phyloP scores from a whole-genome alignment of 768 basidiomycete species.

The Infundibulicybe gibba region DNA sequence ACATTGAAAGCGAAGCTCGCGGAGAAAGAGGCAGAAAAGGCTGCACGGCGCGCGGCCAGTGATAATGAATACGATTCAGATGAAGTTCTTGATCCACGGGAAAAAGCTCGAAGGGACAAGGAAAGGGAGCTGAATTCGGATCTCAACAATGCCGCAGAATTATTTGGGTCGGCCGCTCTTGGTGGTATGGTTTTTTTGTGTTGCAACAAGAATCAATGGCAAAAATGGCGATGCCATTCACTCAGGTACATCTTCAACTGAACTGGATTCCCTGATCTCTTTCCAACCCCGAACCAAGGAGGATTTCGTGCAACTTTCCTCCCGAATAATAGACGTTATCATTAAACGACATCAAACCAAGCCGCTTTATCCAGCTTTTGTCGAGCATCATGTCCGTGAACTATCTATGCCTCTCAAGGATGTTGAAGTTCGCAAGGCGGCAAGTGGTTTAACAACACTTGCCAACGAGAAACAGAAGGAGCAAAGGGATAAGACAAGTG shows the following conservation, averaged over 20 bases:
- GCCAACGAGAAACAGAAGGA: slow-evolving; percentile 97
- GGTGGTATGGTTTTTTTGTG: slow-evolving; percentile 43
- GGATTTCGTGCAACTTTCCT: slow-evolving; percentile 76
- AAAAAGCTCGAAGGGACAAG: slow-evolving; percentile 72
- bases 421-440: slow-evolving; percentile 88
- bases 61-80: slow-evolving; percentile 65
- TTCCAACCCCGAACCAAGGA: slow-evolving; percentile 85
- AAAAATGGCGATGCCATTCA: neutral
- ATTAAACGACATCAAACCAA: slow-evolving; percentile 78
- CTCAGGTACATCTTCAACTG: slow-evolving; percentile 63
- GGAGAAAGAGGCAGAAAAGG: slow-evolving; percentile 82
- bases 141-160: slow-evolving; percentile 75
- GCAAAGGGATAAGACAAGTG: slow-evolving; percentile 77
- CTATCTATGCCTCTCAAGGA: slow-evolving; percentile 79
- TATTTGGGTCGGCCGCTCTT: slow-evolving; percentile 70
- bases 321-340: slow-evolving; percentile 68
- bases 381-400: slow-evolving; percentile 79
- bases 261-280: slow-evolving; percentile 70
- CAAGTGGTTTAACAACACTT: slow-evolving; percentile 77
- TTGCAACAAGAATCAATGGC: neutral
- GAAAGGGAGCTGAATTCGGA: slow-evolving; percentile 86
- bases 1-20: slow-evolving; percentile 89
- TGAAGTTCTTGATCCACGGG: slow-evolving; percentile 73
- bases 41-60: slow-evolving; percentile 37
- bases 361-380: slow-evolving; percentile 79